Base-by-base conservation (phyloP, 768 basidiomycete genomes). In the Boletus huronensis region DNA sequence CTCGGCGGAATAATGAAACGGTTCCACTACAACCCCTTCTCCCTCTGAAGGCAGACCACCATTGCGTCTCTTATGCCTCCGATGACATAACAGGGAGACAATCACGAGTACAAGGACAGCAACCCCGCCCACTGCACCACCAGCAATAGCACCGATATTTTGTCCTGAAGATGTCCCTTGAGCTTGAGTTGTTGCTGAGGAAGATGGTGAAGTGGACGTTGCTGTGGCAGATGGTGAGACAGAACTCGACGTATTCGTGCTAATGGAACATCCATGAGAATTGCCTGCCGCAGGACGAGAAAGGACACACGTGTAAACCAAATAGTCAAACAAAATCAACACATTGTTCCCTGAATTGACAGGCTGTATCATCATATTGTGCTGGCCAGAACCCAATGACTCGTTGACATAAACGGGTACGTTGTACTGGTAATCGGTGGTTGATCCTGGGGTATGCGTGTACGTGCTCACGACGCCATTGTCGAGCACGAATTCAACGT, bases 401-500 rank as follows among this genome's bases (percentile, higher is more conserved):
- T 28, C 42, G 26, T 43, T 43, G 26, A 6, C 32, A n/a, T 56
- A 64, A 10, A 64, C 59, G 0, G 50, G 31, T 1, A 61, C 57
- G 13, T 64, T 54, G 36, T 61, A 64, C 11, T 58, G 17, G n/a
- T 41, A 61, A 21, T 43, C 29, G 9, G 38, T 34, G 45, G 35
- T 17, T 0, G 48, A 5, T 42, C 23, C 41, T 6, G 57, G 52
- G 2, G 7, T 3, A 7, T 64, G 62, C 16, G 11, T 26, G 19
- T 50, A 64, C 1, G 29, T 34, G 35, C 25, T 16, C 10, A 25
- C 43, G 7, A 10, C 1, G 6, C 3, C 21, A 1, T 40, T 17
- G 42, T 64, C 62, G 26, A 64, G 36, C 5, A 40, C 14, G 25
- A 64, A 65, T 5, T 34, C 5, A 5, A 62, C 26, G 2, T 50